Evolutionary conservation across 1,139 yeast genomes (phyloP).

Genomic region (Nakaseomyces uthaithaninus): DNA sequence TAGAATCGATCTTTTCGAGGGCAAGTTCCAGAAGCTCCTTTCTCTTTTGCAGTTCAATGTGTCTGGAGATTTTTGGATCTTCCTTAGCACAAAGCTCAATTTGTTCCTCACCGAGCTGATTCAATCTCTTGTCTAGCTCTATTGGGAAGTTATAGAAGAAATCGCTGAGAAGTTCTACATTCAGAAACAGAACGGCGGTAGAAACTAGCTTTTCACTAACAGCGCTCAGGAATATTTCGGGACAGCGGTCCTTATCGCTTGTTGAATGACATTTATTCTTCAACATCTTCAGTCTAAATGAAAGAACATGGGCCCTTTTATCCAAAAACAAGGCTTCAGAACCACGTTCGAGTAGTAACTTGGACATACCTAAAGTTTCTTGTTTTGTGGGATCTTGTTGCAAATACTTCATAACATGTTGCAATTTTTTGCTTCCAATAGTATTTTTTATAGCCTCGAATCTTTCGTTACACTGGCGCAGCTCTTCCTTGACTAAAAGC

Average conservation of each 20-base stretch:
- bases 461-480: conserved; percentile 69
- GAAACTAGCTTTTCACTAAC: conserved; percentile 86
- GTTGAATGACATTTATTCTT: conserved; percentile 70
- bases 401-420: conserved; percentile 72
- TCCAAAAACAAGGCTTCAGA: conserved; percentile 74
- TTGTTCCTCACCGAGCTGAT: conserved; percentile 62
- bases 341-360: conserved; percentile 64
- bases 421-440: conserved; percentile 75
- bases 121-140: conserved; percentile 72
- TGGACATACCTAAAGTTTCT: conserved; percentile 72
- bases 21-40: conserved; percentile 84
- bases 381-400: conserved; percentile 41
- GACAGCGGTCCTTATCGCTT: conserved; percentile 83
- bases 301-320: conserved; percentile 64
- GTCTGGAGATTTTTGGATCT: conserved; percentile 83
- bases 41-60: conserved; percentile 87
- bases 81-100: conserved; percentile 88
- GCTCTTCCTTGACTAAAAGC: conserved; percentile 68
- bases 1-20: conserved; percentile 75
- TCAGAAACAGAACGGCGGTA: conserved; percentile 85
- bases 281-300: conserved; percentile 67
- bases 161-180: conserved; percentile 88
- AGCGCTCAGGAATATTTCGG: conserved; percentile 87
- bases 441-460: conserved; percentile 54
- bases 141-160: conserved; percentile 95